Evolutionary conservation across 257 asterid genomes (phyloP).

Genomic region (Solanum chaucha): DNA sequence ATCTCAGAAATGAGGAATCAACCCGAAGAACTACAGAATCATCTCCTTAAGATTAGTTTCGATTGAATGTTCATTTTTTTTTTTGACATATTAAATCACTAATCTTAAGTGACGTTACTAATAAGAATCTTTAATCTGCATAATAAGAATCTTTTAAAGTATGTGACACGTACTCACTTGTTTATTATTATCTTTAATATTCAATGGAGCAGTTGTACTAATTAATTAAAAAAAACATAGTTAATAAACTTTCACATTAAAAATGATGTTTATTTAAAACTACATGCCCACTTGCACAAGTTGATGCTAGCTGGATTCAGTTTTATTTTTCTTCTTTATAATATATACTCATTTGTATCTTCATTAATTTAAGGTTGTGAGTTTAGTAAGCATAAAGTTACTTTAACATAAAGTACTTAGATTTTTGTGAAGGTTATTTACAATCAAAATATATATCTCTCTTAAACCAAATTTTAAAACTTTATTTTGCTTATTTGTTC

Average conservation of each 20-base stretch:
- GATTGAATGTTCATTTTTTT: constrained; percentile 76
- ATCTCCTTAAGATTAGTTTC: constrained; percentile 14
- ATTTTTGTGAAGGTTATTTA: constrained; percentile 6
- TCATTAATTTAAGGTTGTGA: neutral
- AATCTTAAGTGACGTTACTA: neutral
- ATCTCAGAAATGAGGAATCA: neutral
- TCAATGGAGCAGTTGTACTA: neutral
- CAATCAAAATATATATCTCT: constrained; percentile 3
- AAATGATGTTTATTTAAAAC: neutral
- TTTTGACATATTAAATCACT: constrained; percentile 6
- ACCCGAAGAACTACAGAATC: accelerated
- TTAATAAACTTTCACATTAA: neutral
- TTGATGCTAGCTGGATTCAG: constrained; percentile 4
- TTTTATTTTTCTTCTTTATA: neutral
- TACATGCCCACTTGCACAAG: constrained; percentile 32
- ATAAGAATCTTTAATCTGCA: neutral
- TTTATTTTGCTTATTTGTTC: constrained; percentile 19
- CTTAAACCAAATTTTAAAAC: neutral
- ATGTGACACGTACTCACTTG: neutral
- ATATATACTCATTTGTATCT: neutral
- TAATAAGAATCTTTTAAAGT: neutral
- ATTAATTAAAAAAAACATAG: neutral
- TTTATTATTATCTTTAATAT: neutral
- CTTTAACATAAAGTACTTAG: neutral
- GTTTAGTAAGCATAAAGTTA: neutral